Evolutionary conservation across 305 asterid species (phyloP).

Genomic region (Stenogyne calaminthoides): DNA sequence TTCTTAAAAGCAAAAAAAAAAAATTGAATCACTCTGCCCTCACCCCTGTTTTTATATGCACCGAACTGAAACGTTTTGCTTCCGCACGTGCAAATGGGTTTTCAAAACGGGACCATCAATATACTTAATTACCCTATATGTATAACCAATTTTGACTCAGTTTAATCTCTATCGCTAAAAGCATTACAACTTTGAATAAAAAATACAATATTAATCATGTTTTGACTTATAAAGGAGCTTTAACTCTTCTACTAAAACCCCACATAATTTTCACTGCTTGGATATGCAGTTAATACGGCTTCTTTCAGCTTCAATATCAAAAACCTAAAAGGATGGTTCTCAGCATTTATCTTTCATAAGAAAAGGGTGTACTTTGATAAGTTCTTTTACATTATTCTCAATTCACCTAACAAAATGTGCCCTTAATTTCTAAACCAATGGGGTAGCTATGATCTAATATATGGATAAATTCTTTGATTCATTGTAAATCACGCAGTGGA

Average conservation of each 20-base stretch:
- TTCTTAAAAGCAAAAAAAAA: no score
- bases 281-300: conserved; percentile 1
- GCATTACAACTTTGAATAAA: no score
- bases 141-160: no score
- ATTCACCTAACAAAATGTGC: conserved; percentile 39
- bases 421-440: conserved; percentile 31
- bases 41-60: no score
- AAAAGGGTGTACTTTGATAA: background rate
- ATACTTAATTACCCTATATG: no score
- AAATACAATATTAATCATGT: no score
- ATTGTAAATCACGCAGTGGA: no score
- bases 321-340: background rate
- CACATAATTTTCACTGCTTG: background rate
- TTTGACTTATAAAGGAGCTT: background rate
- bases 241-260: background rate
- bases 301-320: conserved; percentile 15
- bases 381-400: background rate
- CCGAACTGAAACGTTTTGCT: no score
- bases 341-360: background rate
- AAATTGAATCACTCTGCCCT: no score
- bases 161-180: no score
- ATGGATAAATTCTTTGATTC: background rate
- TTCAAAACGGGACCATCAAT: no score
- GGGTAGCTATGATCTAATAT: conserved; percentile 1
- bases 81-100: no score